phyloP scores from a whole-genome alignment of 257 asterid genomes.

The Knoxia roxburghii region DNA sequence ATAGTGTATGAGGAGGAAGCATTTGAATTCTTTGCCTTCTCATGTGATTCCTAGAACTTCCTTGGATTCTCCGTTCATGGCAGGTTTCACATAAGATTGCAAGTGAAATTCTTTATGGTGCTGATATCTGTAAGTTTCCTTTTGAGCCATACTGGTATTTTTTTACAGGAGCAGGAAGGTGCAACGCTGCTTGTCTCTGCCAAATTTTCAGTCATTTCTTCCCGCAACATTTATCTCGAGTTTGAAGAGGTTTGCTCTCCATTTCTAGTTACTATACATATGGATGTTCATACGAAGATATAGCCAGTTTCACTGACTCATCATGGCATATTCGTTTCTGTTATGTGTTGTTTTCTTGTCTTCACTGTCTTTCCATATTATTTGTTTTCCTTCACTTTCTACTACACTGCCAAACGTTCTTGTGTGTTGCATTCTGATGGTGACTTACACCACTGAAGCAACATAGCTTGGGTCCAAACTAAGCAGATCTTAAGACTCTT shows the following conservation, averaged over 20 bases:
- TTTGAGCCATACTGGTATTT: neutral
- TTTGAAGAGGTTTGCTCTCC: constrained; percentile 64
- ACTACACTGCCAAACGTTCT: neutral
- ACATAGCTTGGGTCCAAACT: too few species aligned
- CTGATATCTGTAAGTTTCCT: neutral
- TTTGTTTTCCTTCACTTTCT: too few species aligned
- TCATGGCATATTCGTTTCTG: neutral
- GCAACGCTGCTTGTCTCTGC: constrained; percentile 80
- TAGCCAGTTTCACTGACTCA: neutral
- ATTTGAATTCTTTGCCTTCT: neutral
- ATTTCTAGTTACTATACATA: neutral
- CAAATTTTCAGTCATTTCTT: constrained; percentile 71
- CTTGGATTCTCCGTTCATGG: neutral
- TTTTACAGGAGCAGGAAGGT: constrained; percentile 76
- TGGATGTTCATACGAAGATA: neutral
- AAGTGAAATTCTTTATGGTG: neutral
- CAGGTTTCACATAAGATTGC: neutral
- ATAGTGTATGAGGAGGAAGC: neutral
- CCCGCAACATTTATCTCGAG: constrained; percentile 68
- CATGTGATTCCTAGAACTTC: neutral
- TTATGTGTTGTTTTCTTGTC: neutral
- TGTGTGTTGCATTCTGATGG: neutral
- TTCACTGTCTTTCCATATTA: too few species aligned
- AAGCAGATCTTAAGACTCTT: too few species aligned
- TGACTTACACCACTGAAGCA: too few species aligned